Percentiles rank a stretch among this genome's conserved stretches.
Conservation (phyloP, 768 basidiomycete species). For the Cyathus striatus region DNA sequence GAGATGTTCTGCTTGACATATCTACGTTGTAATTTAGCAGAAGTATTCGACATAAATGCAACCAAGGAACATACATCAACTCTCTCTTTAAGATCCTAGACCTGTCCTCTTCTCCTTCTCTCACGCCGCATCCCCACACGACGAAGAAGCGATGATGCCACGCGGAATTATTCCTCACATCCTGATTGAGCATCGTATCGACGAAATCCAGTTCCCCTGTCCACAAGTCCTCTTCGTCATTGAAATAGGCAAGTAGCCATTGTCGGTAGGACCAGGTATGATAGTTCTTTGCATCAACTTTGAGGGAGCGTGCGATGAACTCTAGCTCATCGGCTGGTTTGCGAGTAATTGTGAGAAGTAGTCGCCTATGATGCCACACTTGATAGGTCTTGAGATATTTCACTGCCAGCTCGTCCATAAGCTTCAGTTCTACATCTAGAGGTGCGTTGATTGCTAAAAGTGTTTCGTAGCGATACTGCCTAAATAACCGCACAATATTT, state of each 20-base stretch:
- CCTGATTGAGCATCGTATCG: constrained; percentile 61
- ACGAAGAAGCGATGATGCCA: constrained; percentile 97
- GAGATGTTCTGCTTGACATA: constrained; percentile 83
- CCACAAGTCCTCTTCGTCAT: constrained; percentile 66
- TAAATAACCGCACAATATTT: constrained; percentile 21
- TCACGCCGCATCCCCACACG: constrained; percentile 63
- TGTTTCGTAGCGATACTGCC: constrained; percentile 95
- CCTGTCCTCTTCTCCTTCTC: constrained; percentile 57
- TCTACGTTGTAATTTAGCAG: constrained; percentile 27
- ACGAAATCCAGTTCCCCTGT: constrained; percentile 68
- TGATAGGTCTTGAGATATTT: constrained; percentile 92
- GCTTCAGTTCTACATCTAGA: constrained; percentile 69
- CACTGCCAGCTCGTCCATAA: constrained; percentile 87
- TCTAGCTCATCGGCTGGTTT: constrained; percentile 63
- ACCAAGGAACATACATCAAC: constrained; percentile 52
- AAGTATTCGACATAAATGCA: background rate
- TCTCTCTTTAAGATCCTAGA: constrained; percentile 62
- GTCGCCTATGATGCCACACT: constrained; percentile 92
- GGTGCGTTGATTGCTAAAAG: constrained; percentile 62
- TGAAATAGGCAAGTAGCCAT: constrained; percentile 87
- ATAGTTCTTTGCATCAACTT: constrained; percentile 90
- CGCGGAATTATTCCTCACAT: constrained; percentile 93
- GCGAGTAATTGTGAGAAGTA: constrained; percentile 57
- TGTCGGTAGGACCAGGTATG: constrained; percentile 99
- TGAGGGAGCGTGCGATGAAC: constrained; percentile 72